phyloP scores from a whole-genome alignment of 2,329 filamentous ascomycete species.

The Curvularia spicifera region DNA sequence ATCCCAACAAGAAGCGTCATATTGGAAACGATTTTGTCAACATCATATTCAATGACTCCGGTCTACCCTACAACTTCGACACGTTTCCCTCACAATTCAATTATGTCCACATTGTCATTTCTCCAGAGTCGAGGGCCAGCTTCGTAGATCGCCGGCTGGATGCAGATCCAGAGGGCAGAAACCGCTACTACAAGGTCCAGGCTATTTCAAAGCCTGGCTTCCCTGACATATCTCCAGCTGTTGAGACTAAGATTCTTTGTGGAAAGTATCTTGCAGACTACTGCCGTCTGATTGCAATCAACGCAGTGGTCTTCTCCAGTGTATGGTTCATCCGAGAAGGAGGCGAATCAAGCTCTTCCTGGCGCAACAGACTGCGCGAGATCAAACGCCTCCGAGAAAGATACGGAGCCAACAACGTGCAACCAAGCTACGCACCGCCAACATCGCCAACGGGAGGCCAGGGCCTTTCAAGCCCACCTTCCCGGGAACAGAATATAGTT shows the following conservation, averaged over 20 bases:
- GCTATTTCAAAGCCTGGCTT: slow-evolving; percentile 88
- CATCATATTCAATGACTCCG: slow-evolving; percentile 97
- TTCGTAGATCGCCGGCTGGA: slow-evolving; percentile 65
- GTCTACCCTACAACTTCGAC: slow-evolving; percentile 84
- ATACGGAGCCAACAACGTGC: slow-evolving; percentile 31
- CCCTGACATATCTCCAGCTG: slow-evolving; percentile 87
- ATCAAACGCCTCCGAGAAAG: slow-evolving; percentile 81
- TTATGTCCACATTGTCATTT: slow-evolving; percentile 95
- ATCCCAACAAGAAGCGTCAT: slow-evolving; percentile 85
- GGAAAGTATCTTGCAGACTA: slow-evolving; percentile 82
- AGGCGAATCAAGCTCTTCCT: slow-evolving; percentile 85
- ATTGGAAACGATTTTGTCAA: slow-evolving; percentile 98
- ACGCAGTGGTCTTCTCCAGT: slow-evolving; percentile 88
- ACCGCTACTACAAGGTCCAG: slow-evolving; percentile 83
- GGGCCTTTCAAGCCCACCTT: slow-evolving; percentile 36
- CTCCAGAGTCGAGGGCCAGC: slow-evolving; percentile 79
- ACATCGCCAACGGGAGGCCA: slow-evolving; percentile 32
- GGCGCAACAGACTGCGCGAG: slow-evolving; percentile 84
- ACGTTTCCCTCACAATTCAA: slow-evolving; percentile 96
- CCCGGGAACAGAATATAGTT: slow-evolving; percentile 37
- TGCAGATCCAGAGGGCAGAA: slow-evolving; percentile 52
- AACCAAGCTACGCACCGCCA: slow-evolving; percentile 23
- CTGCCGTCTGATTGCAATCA: slow-evolving; percentile 86
- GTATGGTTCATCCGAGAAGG: slow-evolving; percentile 84
- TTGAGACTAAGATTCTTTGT: slow-evolving; percentile 87